Conservation (phyloP, 1,284 basidiomycete genomes). For the Porodaedalea pini region DNA sequence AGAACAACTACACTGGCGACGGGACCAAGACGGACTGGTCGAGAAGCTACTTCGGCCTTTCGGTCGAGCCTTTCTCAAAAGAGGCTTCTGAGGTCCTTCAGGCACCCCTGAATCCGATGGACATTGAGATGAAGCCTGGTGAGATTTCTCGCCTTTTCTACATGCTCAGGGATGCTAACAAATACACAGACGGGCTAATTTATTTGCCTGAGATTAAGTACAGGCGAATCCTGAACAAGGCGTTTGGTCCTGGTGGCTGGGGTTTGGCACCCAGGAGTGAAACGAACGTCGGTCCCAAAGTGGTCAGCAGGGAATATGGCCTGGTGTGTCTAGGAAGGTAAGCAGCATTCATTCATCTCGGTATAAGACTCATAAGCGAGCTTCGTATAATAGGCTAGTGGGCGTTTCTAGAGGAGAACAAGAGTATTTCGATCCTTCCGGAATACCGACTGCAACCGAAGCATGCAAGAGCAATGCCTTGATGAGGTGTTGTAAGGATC, state of each 20-base stretch:
- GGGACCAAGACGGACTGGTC: constrained; percentile 71
- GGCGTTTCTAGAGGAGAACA: constrained; percentile 93
- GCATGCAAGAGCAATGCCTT: constrained; percentile 96
- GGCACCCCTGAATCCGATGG: constrained; percentile 70
- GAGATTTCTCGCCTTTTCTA: constrained; percentile 25
- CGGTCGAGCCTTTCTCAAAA: constrained; percentile 72
- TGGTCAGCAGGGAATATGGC: constrained; percentile 93
- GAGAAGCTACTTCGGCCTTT: constrained; percentile 82
- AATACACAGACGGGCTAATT: constrained; percentile 75
- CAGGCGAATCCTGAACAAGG: constrained; percentile 87
- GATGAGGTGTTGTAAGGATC: constrained; percentile 97
- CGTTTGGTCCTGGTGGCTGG: constrained; percentile 97
- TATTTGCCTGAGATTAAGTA: constrained; percentile 99
- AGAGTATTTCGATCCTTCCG: constrained; percentile 91
- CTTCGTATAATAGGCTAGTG: constrained; percentile 60
- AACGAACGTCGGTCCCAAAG: constrained; percentile 84
- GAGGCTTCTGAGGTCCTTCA: constrained; percentile 75
- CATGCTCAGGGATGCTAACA: neutral
- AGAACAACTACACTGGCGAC: constrained; percentile 10
- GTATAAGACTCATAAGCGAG: neutral
- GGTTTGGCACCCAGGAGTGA: constrained; percentile 92
- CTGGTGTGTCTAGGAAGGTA: constrained; percentile 91
- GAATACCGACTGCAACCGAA: constrained; percentile 92
- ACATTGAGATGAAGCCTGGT: constrained; percentile 96
- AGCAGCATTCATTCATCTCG: constrained; percentile 24